Conservation (phyloP, 116 monocot species). For the Cymodocea nodosa region DNA sequence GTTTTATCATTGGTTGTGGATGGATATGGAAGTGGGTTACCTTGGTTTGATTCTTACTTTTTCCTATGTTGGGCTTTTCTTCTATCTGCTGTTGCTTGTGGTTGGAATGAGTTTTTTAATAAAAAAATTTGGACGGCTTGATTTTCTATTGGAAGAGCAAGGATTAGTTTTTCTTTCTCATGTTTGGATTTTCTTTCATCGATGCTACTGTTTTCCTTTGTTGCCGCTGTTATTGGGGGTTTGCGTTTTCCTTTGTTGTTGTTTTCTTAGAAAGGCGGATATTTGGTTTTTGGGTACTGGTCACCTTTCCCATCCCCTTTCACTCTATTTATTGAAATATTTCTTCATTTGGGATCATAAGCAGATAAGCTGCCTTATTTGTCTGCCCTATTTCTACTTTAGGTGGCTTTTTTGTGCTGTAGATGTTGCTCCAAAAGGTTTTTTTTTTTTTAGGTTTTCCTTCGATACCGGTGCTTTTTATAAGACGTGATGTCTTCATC, state of each 20-base stretch:
- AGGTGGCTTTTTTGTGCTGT: too few species aligned
- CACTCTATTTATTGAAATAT: neutral
- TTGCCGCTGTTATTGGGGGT: neutral
- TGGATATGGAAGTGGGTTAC: neutral
- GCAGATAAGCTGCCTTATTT: too few species aligned
- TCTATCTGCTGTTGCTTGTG: neutral
- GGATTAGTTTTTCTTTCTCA: neutral
- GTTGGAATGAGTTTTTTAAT: neutral
- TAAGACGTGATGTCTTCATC: too few species aligned
- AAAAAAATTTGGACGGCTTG: neutral
- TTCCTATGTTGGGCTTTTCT: neutral
- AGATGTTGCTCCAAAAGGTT: neutral
- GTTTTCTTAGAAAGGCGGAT: neutral
- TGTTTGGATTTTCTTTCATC: neutral
- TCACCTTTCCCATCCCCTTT: neutral
- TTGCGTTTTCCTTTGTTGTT: neutral
- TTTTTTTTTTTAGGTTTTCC: neutral
- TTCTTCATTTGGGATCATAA: too few species aligned
- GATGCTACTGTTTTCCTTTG: neutral
- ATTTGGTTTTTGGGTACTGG: neutral
- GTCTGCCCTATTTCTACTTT: too few species aligned
- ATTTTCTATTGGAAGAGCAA: neutral
- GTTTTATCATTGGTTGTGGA: neutral
- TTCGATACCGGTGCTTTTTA: too few species aligned
- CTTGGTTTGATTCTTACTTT: neutral